A percentile compares a stretch with the other conserved stretches of the same genome.
Evolutionary conservation across 2,329 filamentous ascomycete genomes (phyloP).

Genomic region (Paraconiothyrium brasiliense): DNA sequence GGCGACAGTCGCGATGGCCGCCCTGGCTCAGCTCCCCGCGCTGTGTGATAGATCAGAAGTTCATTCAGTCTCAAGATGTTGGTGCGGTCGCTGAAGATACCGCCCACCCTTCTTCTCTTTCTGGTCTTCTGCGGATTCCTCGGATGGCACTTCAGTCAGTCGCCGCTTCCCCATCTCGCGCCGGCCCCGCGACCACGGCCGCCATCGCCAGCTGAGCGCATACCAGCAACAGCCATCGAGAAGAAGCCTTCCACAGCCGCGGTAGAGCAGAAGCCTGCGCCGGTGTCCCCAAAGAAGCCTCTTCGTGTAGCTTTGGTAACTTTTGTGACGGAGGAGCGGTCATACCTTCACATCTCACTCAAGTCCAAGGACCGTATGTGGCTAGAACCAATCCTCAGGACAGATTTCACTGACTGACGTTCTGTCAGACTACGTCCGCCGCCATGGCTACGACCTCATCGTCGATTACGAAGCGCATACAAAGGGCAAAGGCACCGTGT

Average conservation of each 20-base stretch:
- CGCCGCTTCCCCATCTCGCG: slow-evolving; percentile 25
- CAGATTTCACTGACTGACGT: slow-evolving; percentile 11
- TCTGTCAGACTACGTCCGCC: slow-evolving; percentile 48
- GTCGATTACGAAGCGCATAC: slow-evolving; percentile 51
- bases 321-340: slow-evolving; percentile 48
- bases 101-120: slow-evolving; percentile 35
- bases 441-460: slow-evolving; percentile 52
- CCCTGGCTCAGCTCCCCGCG: slow-evolving; percentile 4
- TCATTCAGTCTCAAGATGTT: slow-evolving; percentile 33
- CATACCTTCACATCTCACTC: slow-evolving; percentile 48
- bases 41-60: not conserved
- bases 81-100: slow-evolving; percentile 33
- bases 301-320: slow-evolving; percentile 48
- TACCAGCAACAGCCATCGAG: not conserved
- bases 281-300: slow-evolving; percentile 20
- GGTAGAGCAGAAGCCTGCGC: not conserved
- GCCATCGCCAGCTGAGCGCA: slow-evolving; percentile 6
- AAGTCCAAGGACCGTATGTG: slow-evolving; percentile 50
- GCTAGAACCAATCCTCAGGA: not conserved
- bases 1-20: slow-evolving; percentile 20
- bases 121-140: slow-evolving; percentile 42
- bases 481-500: slow-evolving; percentile 38
- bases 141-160: slow-evolving; percentile 42
- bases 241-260: not conserved
- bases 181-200: slow-evolving; percentile 4